Conservation (phyloP, 495 filamentous ascomycete genomes). For the Aspergillus bridgeri region DNA sequence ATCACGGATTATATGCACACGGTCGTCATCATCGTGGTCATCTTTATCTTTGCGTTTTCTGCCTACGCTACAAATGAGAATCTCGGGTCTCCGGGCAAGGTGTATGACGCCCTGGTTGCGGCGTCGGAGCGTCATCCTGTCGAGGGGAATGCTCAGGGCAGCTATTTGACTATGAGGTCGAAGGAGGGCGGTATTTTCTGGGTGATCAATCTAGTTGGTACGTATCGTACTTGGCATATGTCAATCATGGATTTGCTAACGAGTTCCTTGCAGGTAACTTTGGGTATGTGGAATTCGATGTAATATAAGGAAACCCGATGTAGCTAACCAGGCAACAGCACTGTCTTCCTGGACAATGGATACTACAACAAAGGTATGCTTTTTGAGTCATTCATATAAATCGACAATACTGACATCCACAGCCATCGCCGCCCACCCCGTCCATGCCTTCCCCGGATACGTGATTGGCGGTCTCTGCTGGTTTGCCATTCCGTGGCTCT, state of each 20-base stretch:
- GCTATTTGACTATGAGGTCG: constrained; percentile 87
- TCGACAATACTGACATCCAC: background rate
- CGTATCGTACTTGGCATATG: constrained; percentile 45
- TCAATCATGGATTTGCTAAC: constrained; percentile 5
- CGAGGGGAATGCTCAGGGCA: constrained; percentile 77
- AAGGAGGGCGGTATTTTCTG: constrained; percentile 91
- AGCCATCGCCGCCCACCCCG: constrained; percentile 85
- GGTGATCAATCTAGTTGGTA: constrained; percentile 89
- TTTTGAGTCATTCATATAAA: background rate
- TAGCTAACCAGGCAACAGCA: constrained; percentile 37
- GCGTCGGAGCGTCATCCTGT: constrained; percentile 74
- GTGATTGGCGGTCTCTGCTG: constrained; percentile 86
- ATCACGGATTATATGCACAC: constrained; percentile 85
- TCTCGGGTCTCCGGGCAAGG: constrained; percentile 75
- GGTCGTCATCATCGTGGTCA: constrained; percentile 80
- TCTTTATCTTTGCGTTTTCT: constrained; percentile 87
- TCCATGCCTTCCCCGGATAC: constrained; percentile 89
- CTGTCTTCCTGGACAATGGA: constrained; percentile 75
- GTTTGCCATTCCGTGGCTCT: constrained; percentile 96
- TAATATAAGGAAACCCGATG: background rate
- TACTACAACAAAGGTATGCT: constrained; percentile 77
- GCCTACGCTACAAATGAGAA: constrained; percentile 71
- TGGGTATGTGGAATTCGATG: constrained; percentile 19
- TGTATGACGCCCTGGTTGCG: constrained; percentile 75
- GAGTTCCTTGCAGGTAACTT: constrained; percentile 25